Conservation (phyloP, 2,329 filamentous ascomycete genomes). For the Fusarium sp. region DNA sequence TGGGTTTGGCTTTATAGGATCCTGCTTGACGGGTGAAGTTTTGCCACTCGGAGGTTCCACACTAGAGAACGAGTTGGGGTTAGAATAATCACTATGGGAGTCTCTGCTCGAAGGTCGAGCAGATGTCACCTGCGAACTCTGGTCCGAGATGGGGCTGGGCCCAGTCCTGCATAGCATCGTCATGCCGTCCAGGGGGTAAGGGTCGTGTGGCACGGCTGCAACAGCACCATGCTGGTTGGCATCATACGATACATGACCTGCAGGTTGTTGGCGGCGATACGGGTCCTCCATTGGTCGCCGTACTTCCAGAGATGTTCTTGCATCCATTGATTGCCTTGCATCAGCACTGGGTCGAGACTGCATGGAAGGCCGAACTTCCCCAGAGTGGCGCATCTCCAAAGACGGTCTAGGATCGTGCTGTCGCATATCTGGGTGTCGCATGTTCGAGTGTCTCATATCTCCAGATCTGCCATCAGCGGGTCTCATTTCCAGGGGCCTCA, state of each 20-base stretch:
- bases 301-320: constrained; percentile 38
- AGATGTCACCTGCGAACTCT: constrained; percentile 60
- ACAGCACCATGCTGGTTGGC: constrained; percentile 68
- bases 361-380: constrained; percentile 26
- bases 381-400: constrained; percentile 31
- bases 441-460: constrained; percentile 19
- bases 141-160: constrained; percentile 70
- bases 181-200: constrained; percentile 95
- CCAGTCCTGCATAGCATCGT: constrained; percentile 92
- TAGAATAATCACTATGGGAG: constrained; percentile 90
- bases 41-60: constrained; percentile 80
- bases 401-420: constrained; percentile 27
- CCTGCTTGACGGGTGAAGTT: constrained; percentile 77
- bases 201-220: constrained; percentile 83
- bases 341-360: constrained; percentile 23
- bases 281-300: constrained; percentile 40
- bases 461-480: constrained; percentile 2
- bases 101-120: constrained; percentile 84
- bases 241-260: constrained; percentile 50
- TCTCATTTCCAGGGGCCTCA: constrained; percentile 21
- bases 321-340: constrained; percentile 23
- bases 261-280: constrained; percentile 32
- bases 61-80: constrained; percentile 88
- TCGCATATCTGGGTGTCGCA: constrained; percentile 19
- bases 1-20: constrained; percentile 41